Conservation (phyloP, 176 grass and related monocot genomes). For the Lolium perenne region DNA sequence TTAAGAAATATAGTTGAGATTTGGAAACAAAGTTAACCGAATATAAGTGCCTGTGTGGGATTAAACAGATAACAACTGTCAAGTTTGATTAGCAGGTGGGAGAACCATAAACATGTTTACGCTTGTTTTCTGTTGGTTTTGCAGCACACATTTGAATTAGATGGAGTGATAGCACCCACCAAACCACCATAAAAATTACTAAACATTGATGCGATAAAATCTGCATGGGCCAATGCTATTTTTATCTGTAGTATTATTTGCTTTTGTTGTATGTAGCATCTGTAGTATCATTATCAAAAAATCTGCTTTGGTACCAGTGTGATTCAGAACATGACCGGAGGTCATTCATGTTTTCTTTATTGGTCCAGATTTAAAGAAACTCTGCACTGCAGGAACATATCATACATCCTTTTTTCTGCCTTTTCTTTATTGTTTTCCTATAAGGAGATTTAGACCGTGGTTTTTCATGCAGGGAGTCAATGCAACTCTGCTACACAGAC, state of each 20-base stretch:
- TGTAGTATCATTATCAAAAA: no score
- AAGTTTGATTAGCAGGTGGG: not conserved
- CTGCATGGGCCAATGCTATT: constrained; percentile 15
- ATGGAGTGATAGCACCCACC: constrained; percentile 11
- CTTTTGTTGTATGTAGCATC: constrained; percentile 12
- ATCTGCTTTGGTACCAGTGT: constrained; percentile 23
- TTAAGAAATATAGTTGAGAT: constrained; percentile 21
- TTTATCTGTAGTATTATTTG: not conserved
- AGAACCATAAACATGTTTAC: no score
- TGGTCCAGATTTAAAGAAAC: constrained; percentile 14
- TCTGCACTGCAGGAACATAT: not conserved
- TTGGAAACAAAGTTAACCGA: not conserved
- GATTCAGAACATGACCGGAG: constrained; percentile 29
- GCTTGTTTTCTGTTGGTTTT: constrained; percentile 17
- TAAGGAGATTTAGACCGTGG: constrained; percentile 28
- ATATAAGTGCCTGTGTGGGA: not conserved
- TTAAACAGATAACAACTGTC: constrained; percentile 6
- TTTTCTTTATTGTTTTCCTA: not conserved
- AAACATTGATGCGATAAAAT: constrained; percentile 12
- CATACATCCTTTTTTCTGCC: not conserved
- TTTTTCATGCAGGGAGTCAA: constrained; percentile 77
- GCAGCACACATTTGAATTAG: not conserved
- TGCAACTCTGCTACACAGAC: constrained; percentile 93
- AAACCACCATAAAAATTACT: constrained; percentile 10
- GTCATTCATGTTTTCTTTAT: constrained; percentile 13